Evolutionary conservation across 1,139 yeast genomes (phyloP), one percentile per base, ranked within the genome.

Genomic region (Sporopachydermia cereana): DNA sequence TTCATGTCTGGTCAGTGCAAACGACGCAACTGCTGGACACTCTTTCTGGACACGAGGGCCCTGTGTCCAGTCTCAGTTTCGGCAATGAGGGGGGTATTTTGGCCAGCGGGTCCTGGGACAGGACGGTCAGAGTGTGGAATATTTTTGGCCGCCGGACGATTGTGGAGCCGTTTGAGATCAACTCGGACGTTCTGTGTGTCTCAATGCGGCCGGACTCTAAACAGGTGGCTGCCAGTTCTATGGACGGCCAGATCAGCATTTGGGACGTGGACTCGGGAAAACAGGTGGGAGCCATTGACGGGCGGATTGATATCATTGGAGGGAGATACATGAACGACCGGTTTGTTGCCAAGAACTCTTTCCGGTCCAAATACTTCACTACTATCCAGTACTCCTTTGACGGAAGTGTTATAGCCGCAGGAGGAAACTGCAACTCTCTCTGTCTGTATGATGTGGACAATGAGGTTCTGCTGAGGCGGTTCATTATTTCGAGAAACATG

Each of bases 71-170:
- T 52, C 69, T 91, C 43, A 77, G 93, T 9, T 91, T 93, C 62
- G 95, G 96, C 44, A 68, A 68, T 14, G 96, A 88, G 58, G 79
- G 76, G 50, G 74, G 86, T 21, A 72, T 80, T 9, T 69, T 91
- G 48, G 97, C 95, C 2, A 81, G 93, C 48, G 94, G 96, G 2
- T 83, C 95, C 24, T 93, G 99, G 99, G 99, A 91, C 64, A 84
- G 82, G 55, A 86, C 97, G 2, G 81, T 89, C 12, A 71, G 98
- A 54, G 71, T 91, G 12, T 91, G 99, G 99, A 84, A 81, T 58
- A 78, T 91, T 41, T 91, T 91, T 61, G 83, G 89, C 5, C 56
- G 69, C 18, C 75, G 95, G 54, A 73, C 86, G 0, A 79, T 78
- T 43, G 94, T 85, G 43, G 99, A 91, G 62, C 97, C 98, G 3